Evolutionary conservation across 768 basidiomycete genomes (phyloP), one percentile per base, ranked within the genome.

Genomic region (Austroboletus festivus): DNA sequence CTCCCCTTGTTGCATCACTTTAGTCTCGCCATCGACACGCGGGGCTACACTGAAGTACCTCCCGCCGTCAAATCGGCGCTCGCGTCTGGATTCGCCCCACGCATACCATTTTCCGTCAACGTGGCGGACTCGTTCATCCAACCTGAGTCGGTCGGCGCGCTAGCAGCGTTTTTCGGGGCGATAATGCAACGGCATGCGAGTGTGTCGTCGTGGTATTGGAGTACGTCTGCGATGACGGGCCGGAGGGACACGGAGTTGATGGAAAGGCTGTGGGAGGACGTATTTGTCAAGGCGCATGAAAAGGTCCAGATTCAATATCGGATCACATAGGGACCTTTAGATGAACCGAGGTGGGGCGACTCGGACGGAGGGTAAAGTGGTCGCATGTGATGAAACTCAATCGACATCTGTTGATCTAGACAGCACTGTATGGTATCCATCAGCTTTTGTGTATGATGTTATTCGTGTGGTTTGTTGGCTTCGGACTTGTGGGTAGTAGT

Each of bases 121-220:
- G 54, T 60, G 22, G 50, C 39, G 0, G 59, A 60, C 30, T 61
- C 59, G 21, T 9, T 33, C 18, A 52, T 60, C 16, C 50, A 46
- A 11, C 55, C 55, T 35, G 46, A 48, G 30, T 46, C 59, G 8
- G 55, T 61, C 0, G 45, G 50, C 7, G 52, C 52, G 9, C 19
- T 60, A 23, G 59, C 42, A 4, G 31, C 37, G n/a, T 61, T 60
- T 28, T 61, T 60, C 38, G 41, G 43, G 23, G 35, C 39, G 33
- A 42, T 57, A 13, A 51, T 55, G 57, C 42, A 45, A 12, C 46
- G 39, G 19, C 23, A 44, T 16, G 4, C 37, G 19, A 20, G 23
- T 9, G 30, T 48, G 16, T 31, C 15, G 19, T 41, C 49, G 18
- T 31, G 9, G 21, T 53, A 45, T 35, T 60, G 58, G 58, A 26